Conservation (phyloP, 2,329 filamentous ascomycete species). For the Meredithiella fracta region DNA sequence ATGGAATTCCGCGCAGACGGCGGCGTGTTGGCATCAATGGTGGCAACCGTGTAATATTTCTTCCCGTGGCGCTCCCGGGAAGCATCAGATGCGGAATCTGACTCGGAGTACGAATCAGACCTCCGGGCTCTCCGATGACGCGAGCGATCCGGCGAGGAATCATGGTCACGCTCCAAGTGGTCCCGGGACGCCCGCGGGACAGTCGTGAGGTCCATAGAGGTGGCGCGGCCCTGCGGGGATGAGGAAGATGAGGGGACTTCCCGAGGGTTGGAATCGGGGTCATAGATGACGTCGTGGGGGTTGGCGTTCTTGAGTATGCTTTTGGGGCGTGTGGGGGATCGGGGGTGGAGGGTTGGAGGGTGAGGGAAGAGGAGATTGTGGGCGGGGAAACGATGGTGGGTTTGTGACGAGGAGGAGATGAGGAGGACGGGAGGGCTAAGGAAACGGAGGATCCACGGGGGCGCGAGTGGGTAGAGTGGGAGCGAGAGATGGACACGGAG, state of each 20-base stretch:
- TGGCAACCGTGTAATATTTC: slow-evolving; percentile 16
- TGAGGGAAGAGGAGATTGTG: slow-evolving; percentile 1
- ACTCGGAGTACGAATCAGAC: slow-evolving; percentile 5
- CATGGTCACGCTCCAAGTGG: slow-evolving; percentile 16
- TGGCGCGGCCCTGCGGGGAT: slow-evolving; percentile 5
- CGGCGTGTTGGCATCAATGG: slow-evolving; percentile 6
- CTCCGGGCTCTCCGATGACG: slow-evolving; percentile 10
- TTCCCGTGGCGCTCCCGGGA: slow-evolving; percentile 15
- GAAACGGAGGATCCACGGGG: slow-evolving; percentile 11
- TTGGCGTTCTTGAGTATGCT: slow-evolving; percentile 47
- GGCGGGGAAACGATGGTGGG: slow-evolving; percentile 7
- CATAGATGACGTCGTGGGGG: slow-evolving; percentile 39
- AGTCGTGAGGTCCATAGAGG: slow-evolving; percentile 2
- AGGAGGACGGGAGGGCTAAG: neutral
- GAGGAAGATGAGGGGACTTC: slow-evolving; percentile 25
- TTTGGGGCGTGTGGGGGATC: slow-evolving; percentile 25
- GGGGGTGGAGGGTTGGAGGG: neutral
- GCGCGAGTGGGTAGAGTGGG: neutral
- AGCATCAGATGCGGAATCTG: slow-evolving; percentile 20
- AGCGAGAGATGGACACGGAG: slow-evolving; percentile 19
- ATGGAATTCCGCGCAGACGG: slow-evolving; percentile 9
- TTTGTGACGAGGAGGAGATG: slow-evolving; percentile 1
- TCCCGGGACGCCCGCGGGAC: slow-evolving; percentile 5
- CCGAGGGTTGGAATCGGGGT: slow-evolving; percentile 26
- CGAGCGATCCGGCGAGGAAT: slow-evolving; percentile 17